These are phyloP conservation scores for Starmerella floris DNA, from an alignment of 805 yeast genomes.

Conservation along the genomic window DNA sequence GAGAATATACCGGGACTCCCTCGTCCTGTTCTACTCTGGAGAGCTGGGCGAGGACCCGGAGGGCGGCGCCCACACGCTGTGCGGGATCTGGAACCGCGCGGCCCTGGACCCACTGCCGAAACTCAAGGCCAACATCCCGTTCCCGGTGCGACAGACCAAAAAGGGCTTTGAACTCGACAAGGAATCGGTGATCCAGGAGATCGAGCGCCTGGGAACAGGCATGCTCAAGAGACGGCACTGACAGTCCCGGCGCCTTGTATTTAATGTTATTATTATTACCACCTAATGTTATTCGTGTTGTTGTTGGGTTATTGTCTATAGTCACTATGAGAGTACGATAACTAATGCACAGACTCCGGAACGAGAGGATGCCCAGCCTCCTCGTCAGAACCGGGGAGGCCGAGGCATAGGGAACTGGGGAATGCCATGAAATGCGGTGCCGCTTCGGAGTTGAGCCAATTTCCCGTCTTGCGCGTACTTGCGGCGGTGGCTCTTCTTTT, in stretches of 20 bases:
- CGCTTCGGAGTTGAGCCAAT: neutral
- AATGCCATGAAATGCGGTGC: slow-evolving; percentile 12
- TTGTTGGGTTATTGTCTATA: neutral
- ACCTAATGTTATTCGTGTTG: neutral
- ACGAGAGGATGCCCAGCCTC: no score
- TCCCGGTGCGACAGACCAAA: slow-evolving; percentile 38
- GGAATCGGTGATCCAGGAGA: slow-evolving; percentile 61
- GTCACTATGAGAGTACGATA: neutral
- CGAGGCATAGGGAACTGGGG: slow-evolving; percentile 25
- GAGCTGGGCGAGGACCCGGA: slow-evolving; percentile 30
- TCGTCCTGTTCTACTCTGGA: slow-evolving; percentile 52
- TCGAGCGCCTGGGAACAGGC: slow-evolving; percentile 34
- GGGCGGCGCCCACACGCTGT: slow-evolving; percentile 38
- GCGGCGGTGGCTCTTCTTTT: neutral
- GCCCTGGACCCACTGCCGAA: slow-evolving; percentile 41
- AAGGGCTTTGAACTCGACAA: slow-evolving; percentile 39
- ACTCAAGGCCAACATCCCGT: slow-evolving; percentile 69
- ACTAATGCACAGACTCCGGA: no score
- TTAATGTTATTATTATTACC: neutral
- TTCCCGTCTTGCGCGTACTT: neutral
- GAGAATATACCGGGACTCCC: slow-evolving; percentile 48
- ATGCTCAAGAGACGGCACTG: slow-evolving; percentile 17
- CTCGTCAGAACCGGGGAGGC: slow-evolving; percentile 19
- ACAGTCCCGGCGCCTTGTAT: neutral
- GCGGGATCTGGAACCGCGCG: slow-evolving; percentile 71